Evolutionary conservation across 75 land plant species (phyloP), one percentile per base, ranked within the genome.

Genomic region (Pinus taeda): DNA sequence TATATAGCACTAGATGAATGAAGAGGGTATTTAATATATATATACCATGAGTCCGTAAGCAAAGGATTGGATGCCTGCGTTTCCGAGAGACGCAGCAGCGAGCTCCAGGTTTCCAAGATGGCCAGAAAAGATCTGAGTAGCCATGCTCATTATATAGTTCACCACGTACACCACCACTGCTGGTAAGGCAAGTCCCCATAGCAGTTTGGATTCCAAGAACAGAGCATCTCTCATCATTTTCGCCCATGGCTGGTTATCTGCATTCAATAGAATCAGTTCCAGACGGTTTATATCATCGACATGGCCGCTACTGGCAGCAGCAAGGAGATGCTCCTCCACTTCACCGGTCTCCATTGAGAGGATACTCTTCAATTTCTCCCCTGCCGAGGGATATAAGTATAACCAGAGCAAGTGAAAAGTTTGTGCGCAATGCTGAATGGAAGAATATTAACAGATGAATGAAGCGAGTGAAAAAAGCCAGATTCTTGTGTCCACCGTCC

Each of bases 91-190:
- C 60, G 91, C 84, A 63, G 94, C 88, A 18, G 93, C 91, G 62
- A 93, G 93, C 78, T 85, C 86, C 56, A 91, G 81, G 73, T 90
- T 87, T 15, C 95, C 95, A 49, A 93, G 82, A 49, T 88, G 95
- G 71, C 95, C 95, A 72, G 80, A 83, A 69, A 88, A 93, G 59
- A 93, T 87, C 42, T 84, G 85, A 65, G 89, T 86, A 61, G 81
- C 66, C 77, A 90, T 80, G 61, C 86, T 85, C 82, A 93, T 79
- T 73, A 81, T 39, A 71, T 85, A 86, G 82, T 88, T 90, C 60
- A 93, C 67, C 83, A 91, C 63, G 83, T 93, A 92, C 42, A 91
- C 89, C 17, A 83, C 15, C 18, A 91, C 89, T 17, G 93, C 86
- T 3, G 95, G 95, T 12, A 71, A 87, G 3, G 93, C 95, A 13